Evolutionary conservation across 805 yeast species (phyloP).

Genomic region (Zygoascus bituminiphila): DNA sequence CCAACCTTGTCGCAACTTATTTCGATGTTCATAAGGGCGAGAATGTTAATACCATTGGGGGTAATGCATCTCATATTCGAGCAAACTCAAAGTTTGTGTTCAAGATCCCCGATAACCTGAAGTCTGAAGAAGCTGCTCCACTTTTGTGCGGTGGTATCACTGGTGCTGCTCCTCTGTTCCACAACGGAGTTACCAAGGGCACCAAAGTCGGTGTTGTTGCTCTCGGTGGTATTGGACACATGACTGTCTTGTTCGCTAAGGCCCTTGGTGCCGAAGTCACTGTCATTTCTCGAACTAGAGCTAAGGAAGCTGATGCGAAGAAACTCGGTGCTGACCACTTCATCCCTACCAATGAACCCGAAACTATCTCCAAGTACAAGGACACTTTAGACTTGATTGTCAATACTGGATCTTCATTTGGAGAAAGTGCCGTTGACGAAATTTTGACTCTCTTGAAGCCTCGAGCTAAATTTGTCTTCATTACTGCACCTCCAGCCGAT

Average conservation of each 20-base stretch:
- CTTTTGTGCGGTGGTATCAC: constrained; percentile 74
- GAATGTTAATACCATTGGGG: not conserved
- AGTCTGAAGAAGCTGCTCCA: constrained; percentile 30
- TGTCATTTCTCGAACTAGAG: constrained; percentile 45
- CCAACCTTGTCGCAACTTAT: not conserved
- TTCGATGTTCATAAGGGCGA: not conserved
- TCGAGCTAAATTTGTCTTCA: not conserved
- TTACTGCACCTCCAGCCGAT: not conserved
- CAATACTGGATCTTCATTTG: not conserved
- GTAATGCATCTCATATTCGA: not conserved
- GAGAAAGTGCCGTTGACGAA: not conserved
- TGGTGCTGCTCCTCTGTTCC: constrained; percentile 54
- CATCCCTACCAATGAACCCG: constrained; percentile 23
- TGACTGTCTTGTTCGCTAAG: constrained; percentile 50
- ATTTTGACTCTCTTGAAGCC: not conserved
- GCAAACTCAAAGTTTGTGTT: not conserved
- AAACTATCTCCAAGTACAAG: constrained; percentile 28
- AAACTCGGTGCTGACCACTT: constrained; percentile 51
- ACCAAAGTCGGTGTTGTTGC: constrained; percentile 53
- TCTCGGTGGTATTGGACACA: constrained; percentile 62
- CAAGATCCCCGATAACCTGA: not conserved
- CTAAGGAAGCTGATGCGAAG: constrained; percentile 44
- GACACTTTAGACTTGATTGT: not conserved
- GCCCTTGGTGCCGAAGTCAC: constrained; percentile 58
- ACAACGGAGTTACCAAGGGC: constrained; percentile 41